These are phyloP conservation scores for Ziziphus jujuba DNA, from an alignment of 306 rosid genomes.

Conservation along the genomic window DNA sequence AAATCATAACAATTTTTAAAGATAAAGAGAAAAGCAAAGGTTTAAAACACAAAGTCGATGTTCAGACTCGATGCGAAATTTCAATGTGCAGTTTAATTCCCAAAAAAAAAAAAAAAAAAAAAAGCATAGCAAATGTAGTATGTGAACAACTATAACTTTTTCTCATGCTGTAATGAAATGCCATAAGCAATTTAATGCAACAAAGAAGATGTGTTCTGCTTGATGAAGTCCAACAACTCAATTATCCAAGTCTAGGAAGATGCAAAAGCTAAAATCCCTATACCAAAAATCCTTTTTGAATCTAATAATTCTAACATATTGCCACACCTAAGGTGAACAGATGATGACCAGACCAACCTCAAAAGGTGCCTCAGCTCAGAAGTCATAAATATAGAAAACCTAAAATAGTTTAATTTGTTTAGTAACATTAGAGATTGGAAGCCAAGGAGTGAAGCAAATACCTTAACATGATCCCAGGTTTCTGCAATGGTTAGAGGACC, in stretches of 20 bases:
- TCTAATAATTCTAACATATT: neutral
- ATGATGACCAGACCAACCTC: too few species aligned
- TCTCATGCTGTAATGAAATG: too few species aligned
- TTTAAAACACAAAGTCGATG: too few species aligned
- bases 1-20: neutral
- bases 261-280: neutral
- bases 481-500: slow-evolving; percentile 82
- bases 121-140: too few species aligned
- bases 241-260: neutral
- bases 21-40: neutral
- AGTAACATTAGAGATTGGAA: neutral
- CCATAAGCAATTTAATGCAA: neutral
- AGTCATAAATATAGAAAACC: too few species aligned
- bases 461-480: slow-evolving; percentile 86
- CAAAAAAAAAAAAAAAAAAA: too few species aligned
- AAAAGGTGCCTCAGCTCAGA: too few species aligned
- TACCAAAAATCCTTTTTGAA: neutral
- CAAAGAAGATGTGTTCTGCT: neutral
- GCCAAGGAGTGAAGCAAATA: slow-evolving; percentile 12
- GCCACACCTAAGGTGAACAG: too few species aligned
- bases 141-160: too few species aligned
- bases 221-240: neutral
- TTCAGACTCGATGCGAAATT: too few species aligned
- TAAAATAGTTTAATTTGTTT: too few species aligned
- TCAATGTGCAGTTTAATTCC: too few species aligned